These are phyloP conservation scores for Castanea mollissima DNA, from an alignment of 306 rosid species.

Conservation along the genomic window DNA sequence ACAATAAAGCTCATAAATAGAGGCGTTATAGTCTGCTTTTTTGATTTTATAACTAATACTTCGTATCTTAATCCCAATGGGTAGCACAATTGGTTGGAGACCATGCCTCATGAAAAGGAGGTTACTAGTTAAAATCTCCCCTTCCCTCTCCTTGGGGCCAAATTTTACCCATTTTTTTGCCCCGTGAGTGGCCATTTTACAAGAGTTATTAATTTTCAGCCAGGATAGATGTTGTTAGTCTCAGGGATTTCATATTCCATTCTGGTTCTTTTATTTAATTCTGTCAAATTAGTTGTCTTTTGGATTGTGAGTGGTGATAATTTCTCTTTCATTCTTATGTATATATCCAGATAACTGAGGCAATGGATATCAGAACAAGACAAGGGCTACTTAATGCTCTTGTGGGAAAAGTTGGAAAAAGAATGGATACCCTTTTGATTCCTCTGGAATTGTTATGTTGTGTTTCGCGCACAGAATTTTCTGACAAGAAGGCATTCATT, in stretches of 20 bases:
- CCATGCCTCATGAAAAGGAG: too few relatives aligned
- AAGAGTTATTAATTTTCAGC: neutral
- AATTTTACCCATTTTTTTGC: too few relatives aligned
- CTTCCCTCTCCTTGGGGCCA: too few relatives aligned
- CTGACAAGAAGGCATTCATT: slow-evolving; percentile 93
- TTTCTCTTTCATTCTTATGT: slow-evolving; percentile 9
- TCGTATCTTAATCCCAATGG: neutral
- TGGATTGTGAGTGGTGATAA: neutral
- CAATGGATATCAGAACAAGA: slow-evolving; percentile 85
- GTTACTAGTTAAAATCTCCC: too few relatives aligned
- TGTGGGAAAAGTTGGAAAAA: slow-evolving; percentile 86
- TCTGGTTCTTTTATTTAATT: neutral
- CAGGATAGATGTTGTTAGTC: neutral
- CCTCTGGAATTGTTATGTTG: slow-evolving; percentile 94
- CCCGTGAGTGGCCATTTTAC: neutral
- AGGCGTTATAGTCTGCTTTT: neutral
- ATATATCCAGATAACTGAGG: slow-evolving; percentile 74
- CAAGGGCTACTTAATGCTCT: slow-evolving; percentile 95
- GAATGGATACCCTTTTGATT: slow-evolving; percentile 90
- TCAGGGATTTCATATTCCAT: neutral
- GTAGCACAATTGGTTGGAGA: too few relatives aligned
- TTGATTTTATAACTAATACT: neutral
- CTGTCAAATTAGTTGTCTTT: neutral
- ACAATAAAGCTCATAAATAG: neutral
- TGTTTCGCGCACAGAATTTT: slow-evolving; percentile 85